Evolutionary conservation across 768 basidiomycete species (phyloP), one percentile per base, ranked within the genome.

Genomic region (Mycena epipterygia): DNA sequence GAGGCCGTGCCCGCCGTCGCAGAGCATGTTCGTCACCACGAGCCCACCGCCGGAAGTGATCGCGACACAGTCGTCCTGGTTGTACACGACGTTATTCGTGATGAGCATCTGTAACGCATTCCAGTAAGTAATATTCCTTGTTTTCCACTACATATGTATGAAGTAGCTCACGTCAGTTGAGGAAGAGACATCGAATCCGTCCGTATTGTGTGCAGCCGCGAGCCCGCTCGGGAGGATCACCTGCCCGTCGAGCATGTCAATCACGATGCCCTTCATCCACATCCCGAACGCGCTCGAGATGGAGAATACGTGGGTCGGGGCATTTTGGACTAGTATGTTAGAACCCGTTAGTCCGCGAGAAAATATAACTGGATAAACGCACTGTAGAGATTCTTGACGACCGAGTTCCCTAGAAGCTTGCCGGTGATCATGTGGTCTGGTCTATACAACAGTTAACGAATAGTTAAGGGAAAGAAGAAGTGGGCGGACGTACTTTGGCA

Each of bases 51-150:
- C 52, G 30, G 52, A 55, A 5, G 52, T 55, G 33, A 55, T 17
- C 30, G 52, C 52, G 23, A 55, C 52, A 17, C 52, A 55, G n/a
- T 55, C 52, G 52, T 55, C 52, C 23, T 55, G 52, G 33, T 55
- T 55, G 52, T n/a, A n/a, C n/a, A n/a, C n/a, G n/a, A n/a, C n/a
- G n/a, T n/a, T n/a, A n/a, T n/a, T n/a, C n/a, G n/a, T n/a, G n/a
- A n/a, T n/a, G n/a, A n/a, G n/a, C n/a, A n/a, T n/a, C n/a, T n/a
- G n/a, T n/a, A 51, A 23, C 29, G 25, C 49, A 51, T 30, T 17
- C 23, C 29, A 51, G 23, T 30, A 51, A 30, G 49, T 51, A 13
- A 25, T 12, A 27, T 25, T 51, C 23, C 49, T 42, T 42, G 42
- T 42, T 42, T 21, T 17, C 8, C 42, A 42, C 42, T 42, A 19